A percentile compares a stretch with the other conserved stretches of the same genome.
Evolutionary conservation across 768 basidiomycete genomes (phyloP).

Genomic region (Stropharia rugosoannulata): DNA sequence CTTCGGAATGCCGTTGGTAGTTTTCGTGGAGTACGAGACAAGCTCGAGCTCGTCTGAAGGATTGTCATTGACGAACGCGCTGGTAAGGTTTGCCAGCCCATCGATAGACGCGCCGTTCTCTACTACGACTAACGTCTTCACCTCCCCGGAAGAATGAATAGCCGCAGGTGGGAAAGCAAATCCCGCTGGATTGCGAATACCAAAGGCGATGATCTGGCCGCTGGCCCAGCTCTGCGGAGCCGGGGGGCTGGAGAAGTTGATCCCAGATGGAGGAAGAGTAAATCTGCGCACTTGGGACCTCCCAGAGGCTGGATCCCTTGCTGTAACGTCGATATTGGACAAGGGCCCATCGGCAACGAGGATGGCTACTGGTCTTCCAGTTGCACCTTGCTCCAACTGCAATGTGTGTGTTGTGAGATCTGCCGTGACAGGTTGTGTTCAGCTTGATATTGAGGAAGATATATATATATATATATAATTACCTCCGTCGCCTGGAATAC

Average conservation of each 20-base stretch:
- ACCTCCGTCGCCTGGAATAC: conserved; percentile 42
- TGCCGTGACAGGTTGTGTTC: conserved; percentile 8
- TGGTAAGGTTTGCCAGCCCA: conserved; percentile 36
- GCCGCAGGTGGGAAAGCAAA: conserved; percentile 32
- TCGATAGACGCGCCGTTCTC: conserved; percentile 47
- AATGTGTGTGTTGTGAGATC: conserved; percentile 43
- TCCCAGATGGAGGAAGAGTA: background rate
- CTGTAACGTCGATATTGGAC: conserved; percentile 41
- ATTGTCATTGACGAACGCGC: conserved; percentile 43
- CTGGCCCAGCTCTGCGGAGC: conserved; percentile 23
- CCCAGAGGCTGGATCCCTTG: conserved; percentile 40
- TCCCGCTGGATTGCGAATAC: conserved; percentile 44
- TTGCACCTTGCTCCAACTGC: conserved; percentile 26
- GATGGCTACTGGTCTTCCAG: conserved; percentile 19
- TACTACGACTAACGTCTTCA: conserved; percentile 30
- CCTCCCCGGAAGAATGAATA: background rate
- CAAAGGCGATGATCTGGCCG: conserved; percentile 38
- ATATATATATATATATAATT: conserved; percentile 7
- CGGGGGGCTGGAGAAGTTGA: conserved; percentile 12
- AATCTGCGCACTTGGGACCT: conserved; percentile 40
- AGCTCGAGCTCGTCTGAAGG: conserved; percentile 40
- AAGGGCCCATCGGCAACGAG: conserved; percentile 37
- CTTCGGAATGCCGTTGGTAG: conserved; percentile 6
- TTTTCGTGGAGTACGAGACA: conserved; percentile 16
- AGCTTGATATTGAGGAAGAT: background rate